Evolutionary conservation across 352 stramenopile species (phyloP).

Genomic region (Phytopythium boreale): DNA sequence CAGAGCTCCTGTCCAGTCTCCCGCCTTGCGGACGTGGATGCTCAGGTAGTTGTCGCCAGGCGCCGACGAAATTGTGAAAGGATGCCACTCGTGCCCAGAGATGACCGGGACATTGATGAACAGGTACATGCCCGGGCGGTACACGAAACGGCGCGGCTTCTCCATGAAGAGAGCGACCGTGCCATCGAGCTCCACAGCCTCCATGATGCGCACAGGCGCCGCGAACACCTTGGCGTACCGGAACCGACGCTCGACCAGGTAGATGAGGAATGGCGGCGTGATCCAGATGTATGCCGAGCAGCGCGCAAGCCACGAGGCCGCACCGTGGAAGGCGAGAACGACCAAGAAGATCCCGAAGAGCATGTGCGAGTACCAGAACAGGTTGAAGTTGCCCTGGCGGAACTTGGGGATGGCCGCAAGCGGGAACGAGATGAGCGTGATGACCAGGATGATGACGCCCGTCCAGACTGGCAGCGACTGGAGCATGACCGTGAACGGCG

Average conservation of each 20-base stretch:
- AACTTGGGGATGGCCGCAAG: constrained; percentile 70
- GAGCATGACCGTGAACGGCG: constrained; percentile 67
- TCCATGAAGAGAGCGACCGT: constrained; percentile 74
- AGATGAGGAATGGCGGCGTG: constrained; percentile 59
- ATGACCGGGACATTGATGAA: constrained; percentile 87
- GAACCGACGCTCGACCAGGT: constrained; percentile 68
- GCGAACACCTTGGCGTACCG: constrained; percentile 72
- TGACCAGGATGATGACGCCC: constrained; percentile 59
- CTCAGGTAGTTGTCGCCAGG: constrained; percentile 81
- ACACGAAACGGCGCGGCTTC: constrained; percentile 69
- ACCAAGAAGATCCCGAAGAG: constrained; percentile 70
- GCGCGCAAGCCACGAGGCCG: constrained; percentile 58
- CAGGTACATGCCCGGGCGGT: constrained; percentile 82
- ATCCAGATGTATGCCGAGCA: constrained; percentile 66
- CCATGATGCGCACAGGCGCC: constrained; percentile 58
- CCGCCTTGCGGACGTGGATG: constrained; percentile 71
- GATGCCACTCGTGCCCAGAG: constrained; percentile 86
- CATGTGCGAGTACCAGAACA: constrained; percentile 86
- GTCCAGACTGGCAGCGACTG: constrained; percentile 69
- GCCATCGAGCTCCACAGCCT: constrained; percentile 63
- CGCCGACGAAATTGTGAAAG: constrained; percentile 90
- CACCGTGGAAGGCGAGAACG: constrained; percentile 58
- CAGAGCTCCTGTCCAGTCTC: constrained; percentile 73
- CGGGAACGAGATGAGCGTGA: constrained; percentile 67
- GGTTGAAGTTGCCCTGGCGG: constrained; percentile 71